phyloP scores from a whole-genome alignment of 176 grass and related monocot species.

The Cenchrus americanus region DNA sequence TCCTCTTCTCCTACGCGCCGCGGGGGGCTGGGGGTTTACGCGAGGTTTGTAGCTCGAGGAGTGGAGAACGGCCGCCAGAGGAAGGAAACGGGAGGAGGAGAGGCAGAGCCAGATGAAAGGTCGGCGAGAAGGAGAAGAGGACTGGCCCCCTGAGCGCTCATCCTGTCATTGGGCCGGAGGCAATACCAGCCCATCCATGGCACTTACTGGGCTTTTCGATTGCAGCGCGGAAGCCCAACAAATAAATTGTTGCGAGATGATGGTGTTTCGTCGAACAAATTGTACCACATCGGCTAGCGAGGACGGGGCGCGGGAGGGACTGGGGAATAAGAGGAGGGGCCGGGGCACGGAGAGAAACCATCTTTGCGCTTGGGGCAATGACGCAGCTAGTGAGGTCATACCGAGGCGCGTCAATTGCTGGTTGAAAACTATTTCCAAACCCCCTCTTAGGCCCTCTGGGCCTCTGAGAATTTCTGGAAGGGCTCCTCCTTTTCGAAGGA shows the following conservation, averaged over 20 bases:
- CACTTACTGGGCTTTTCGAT: not conserved
- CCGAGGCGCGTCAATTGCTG: slow-evolving; percentile 94
- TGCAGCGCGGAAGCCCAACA: not conserved
- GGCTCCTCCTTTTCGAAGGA: slow-evolving; percentile 9
- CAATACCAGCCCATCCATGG: too few species aligned
- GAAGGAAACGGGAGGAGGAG: not conserved
- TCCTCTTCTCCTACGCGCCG: not conserved
- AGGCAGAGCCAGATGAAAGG: not conserved
- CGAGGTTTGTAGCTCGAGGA: not conserved
- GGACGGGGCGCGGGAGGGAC: not conserved
- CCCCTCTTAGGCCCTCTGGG: slow-evolving; percentile 59
- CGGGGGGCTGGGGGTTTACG: not conserved
- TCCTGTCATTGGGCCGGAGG: not conserved
- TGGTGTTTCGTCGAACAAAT: not conserved
- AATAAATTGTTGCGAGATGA: not conserved
- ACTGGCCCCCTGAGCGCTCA: not conserved
- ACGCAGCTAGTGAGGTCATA: slow-evolving; percentile 88
- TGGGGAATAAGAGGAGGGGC: not conserved
- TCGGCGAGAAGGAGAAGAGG: not conserved
- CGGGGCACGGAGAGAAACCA: fast-evolving
- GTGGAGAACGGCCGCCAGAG: not conserved
- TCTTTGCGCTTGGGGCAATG: slow-evolving; percentile 98
- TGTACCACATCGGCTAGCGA: slow-evolving; percentile 22
- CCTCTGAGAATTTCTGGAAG: slow-evolving; percentile 56
- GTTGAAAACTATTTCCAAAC: slow-evolving; percentile 99